These are phyloP conservation scores for Sicyos baderoa DNA, from an alignment of 306 rosid genomes.

Conservation along the genomic window DNA sequence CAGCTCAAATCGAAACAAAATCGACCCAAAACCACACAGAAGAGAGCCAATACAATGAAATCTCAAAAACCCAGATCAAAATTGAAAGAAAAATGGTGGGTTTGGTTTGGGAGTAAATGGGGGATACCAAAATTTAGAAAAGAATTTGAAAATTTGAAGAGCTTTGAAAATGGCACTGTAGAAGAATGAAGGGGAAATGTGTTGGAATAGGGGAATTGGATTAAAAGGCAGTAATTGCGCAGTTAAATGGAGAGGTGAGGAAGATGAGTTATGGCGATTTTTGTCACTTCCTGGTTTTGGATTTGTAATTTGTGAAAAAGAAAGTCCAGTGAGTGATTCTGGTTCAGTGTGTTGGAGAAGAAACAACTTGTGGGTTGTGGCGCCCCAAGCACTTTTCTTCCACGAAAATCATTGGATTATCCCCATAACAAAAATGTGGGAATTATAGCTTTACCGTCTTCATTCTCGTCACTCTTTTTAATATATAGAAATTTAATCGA, in stretches of 20 bases:
- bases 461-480: no score
- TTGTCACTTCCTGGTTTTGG: neutral
- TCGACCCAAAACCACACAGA: neutral
- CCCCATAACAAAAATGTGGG: neutral
- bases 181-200: neutral
- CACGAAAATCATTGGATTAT: neutral
- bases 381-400: neutral
- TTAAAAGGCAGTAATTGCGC: slow-evolving; percentile 15
- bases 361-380: neutral
- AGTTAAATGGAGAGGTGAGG: slow-evolving; percentile 5
- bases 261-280: neutral
- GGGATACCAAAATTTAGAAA: neutral
- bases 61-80: slow-evolving; percentile 4
- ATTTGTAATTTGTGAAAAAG: no score
- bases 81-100: neutral
- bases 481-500: no score
- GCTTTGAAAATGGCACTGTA: neutral
- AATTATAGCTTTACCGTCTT: no score
- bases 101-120: neutral
- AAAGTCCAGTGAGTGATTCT: no score
- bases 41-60: neutral
- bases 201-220: neutral
- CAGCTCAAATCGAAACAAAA: neutral
- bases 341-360: neutral
- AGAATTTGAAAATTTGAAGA: neutral